Evolutionary conservation across 495 filamentous ascomycete genomes (phyloP).

Genomic region (Penicillium goetzii): DNA sequence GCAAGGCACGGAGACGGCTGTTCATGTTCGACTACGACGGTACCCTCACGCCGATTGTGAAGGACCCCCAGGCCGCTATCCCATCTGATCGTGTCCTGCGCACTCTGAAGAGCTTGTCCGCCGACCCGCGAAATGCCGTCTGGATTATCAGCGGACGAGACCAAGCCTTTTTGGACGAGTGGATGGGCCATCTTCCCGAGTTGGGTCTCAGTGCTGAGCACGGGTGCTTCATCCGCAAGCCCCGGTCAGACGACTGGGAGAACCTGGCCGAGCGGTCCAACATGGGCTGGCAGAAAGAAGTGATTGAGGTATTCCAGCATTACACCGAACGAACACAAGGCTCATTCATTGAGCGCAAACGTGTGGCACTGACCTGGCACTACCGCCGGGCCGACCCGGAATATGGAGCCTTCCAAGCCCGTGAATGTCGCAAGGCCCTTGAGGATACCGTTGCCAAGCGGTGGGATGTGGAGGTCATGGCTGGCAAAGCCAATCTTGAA

Average conservation of each 20-base stretch:
- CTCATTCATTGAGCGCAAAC: slow-evolving; percentile 91
- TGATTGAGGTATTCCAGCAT: slow-evolving; percentile 77
- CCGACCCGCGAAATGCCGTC: slow-evolving; percentile 81
- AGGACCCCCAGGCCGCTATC: slow-evolving; percentile 82
- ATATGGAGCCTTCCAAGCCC: slow-evolving; percentile 73
- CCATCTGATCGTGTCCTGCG: slow-evolving; percentile 80
- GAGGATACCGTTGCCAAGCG: slow-evolving; percentile 71
- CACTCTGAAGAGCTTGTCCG: slow-evolving; percentile 75
- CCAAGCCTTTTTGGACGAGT: slow-evolving; percentile 82
- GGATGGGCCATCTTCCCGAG: slow-evolving; percentile 81
- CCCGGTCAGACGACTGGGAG: slow-evolving; percentile 74
- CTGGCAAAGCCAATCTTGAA: slow-evolving; percentile 93
- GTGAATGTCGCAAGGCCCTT: slow-evolving; percentile 75
- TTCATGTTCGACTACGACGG: slow-evolving; percentile 99
- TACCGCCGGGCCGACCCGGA: slow-evolving; percentile 89
- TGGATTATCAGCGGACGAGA: slow-evolving; percentile 98
- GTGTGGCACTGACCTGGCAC: slow-evolving; percentile 93
- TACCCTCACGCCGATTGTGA: slow-evolving; percentile 94
- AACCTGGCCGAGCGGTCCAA: slow-evolving; percentile 80
- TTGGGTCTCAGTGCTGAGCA: slow-evolving; percentile 94
- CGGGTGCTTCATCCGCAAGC: slow-evolving; percentile 87
- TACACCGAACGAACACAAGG: slow-evolving; percentile 85
- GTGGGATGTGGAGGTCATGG: slow-evolving; percentile 92
- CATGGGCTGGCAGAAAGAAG: slow-evolving; percentile 87
- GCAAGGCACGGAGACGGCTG: slow-evolving; percentile 69